These are phyloP conservation scores for Cordyceps cateniannulata DNA, from an alignment of 2,329 filamentous ascomycete genomes.

Conservation along the genomic window DNA sequence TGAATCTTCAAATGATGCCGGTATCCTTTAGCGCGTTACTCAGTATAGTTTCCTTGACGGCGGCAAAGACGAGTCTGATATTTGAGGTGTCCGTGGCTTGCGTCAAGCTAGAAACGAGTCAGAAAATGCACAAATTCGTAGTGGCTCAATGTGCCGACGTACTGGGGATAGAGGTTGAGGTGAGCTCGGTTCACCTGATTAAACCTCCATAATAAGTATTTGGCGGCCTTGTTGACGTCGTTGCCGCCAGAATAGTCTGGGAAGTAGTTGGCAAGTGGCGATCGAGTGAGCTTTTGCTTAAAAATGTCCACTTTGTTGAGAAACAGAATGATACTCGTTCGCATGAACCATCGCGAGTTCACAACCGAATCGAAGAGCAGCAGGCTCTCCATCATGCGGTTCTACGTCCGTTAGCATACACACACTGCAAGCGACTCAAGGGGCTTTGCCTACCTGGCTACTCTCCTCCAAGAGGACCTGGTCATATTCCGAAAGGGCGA, in stretches of 20 bases:
- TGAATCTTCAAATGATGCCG: conserved; percentile 67
- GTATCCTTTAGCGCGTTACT: conserved; percentile 98
- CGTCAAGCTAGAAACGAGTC: conserved; percentile 60
- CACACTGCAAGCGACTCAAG: background rate
- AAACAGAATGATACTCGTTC: conserved; percentile 97
- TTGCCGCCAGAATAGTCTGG: conserved; percentile 96
- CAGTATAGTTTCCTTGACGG: conserved; percentile 96
- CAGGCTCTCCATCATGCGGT: conserved; percentile 98
- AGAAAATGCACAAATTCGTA: conserved; percentile 4
- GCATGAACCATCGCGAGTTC: conserved; percentile 98
- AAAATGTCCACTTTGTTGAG: conserved; percentile 99
- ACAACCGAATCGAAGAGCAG: conserved; percentile 97
- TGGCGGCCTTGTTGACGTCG: conserved; percentile 95
- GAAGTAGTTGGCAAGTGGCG: conserved; percentile 90
- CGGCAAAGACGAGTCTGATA: conserved; percentile 93
- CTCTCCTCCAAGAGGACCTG: conserved; percentile 95
- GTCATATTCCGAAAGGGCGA: conserved; percentile 96
- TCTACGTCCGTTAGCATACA: conserved; percentile 44
- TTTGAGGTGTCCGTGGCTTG: conserved; percentile 99
- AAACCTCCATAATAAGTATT: conserved; percentile 96
- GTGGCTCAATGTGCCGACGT: conserved; percentile 32
- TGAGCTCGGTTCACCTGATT: conserved; percentile 97
- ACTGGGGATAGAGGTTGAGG: conserved; percentile 96
- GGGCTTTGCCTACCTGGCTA: conserved; percentile 69
- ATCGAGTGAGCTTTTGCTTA: conserved; percentile 85